phyloP scores from a whole-genome alignment of 2,329 filamentous ascomycete species.

The Aplosporella prunicola region DNA sequence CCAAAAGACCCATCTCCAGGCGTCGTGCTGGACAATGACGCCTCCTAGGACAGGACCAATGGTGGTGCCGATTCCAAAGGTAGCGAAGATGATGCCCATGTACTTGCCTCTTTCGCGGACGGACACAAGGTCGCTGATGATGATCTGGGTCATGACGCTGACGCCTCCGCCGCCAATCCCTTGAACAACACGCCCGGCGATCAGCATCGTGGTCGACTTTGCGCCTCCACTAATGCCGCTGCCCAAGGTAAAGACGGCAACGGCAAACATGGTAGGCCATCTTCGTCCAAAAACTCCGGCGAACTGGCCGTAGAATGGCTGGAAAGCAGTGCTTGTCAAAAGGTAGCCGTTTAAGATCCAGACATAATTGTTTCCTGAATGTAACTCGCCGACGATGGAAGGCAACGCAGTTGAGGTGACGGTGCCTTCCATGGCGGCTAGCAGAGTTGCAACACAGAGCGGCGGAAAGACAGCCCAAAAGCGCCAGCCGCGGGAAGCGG shows the following conservation, averaged over 20 bases:
- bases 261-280: constrained; percentile 25
- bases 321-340: constrained; percentile 32
- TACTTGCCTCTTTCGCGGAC: constrained; percentile 37
- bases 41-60: constrained; percentile 24
- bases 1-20: constrained; percentile 41
- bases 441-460: constrained; percentile 12
- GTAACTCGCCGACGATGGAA: constrained; percentile 27
- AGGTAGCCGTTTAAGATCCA: constrained; percentile 29
- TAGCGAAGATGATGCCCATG: constrained; percentile 19
- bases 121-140: constrained; percentile 43
- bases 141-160: constrained; percentile 37
- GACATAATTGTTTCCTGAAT: constrained; percentile 24
- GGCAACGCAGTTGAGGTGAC: constrained; percentile 35
- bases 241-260: constrained; percentile 42
- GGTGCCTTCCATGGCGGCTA: constrained; percentile 31
- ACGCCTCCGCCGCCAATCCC: constrained; percentile 43
- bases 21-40: constrained; percentile 21
- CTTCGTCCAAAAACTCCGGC: constrained; percentile 46
- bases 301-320: constrained; percentile 43
- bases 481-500: background rate
- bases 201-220: constrained; percentile 36
- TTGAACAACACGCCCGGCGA: constrained; percentile 47
- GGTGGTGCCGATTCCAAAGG: constrained; percentile 19
- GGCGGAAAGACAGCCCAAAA: constrained; percentile 2
- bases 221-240: constrained; percentile 45